These are phyloP conservation scores for Cladorrhinum samala DNA, from an alignment of 495 filamentous ascomycete genomes.

Conservation along the genomic window DNA sequence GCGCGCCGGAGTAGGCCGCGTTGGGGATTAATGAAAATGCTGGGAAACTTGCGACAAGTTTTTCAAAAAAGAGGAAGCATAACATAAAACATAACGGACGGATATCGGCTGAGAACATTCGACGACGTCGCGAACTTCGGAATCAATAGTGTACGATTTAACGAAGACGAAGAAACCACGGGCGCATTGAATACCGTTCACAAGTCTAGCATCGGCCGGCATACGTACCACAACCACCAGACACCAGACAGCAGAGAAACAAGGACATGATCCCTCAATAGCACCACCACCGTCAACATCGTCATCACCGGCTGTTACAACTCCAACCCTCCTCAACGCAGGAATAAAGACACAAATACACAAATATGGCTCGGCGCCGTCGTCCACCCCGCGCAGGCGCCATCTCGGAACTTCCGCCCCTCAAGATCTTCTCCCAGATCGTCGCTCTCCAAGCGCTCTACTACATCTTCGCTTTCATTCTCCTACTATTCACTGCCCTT, in stretches of 20 bases:
- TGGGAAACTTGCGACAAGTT: no score
- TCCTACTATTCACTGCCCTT: slow-evolving; percentile 84
- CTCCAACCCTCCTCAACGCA: background rate
- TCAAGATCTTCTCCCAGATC: slow-evolving; percentile 84
- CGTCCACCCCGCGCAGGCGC: slow-evolving; percentile 74
- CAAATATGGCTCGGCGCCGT: slow-evolving; percentile 59
- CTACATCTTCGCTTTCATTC: slow-evolving; percentile 65
- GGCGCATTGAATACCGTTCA: background rate
- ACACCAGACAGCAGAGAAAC: background rate
- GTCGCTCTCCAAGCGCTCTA: slow-evolving; percentile 75
- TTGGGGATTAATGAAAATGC: background rate
- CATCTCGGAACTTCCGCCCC: slow-evolving; percentile 72
- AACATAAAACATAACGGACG: no score
- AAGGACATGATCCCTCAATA: background rate
- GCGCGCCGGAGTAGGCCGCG: no score
- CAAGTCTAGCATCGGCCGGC: no score
- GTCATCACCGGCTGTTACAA: no score
- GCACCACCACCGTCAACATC: background rate
- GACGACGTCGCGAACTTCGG: no score
- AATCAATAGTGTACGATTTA: background rate
- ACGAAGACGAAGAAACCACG: background rate
- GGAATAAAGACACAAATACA: background rate
- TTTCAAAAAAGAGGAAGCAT: no score
- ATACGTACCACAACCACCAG: no score
- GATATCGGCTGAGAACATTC: no score